Evolutionary conservation across 176 grass and related monocot species (phyloP).

Genomic region (Elymus sibiricus): DNA sequence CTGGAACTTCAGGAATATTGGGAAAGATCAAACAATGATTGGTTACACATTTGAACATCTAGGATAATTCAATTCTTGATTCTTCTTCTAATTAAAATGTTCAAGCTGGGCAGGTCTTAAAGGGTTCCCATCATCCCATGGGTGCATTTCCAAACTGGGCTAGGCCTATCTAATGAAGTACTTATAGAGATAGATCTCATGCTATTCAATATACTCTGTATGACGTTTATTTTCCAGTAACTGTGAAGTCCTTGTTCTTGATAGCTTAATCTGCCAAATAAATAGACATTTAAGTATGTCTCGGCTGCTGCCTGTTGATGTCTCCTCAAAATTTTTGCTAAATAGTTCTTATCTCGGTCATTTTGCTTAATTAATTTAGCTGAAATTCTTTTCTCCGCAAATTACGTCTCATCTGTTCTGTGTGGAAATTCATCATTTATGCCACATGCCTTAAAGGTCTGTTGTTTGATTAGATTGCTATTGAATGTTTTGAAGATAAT

Average conservation of each 20-base stretch:
- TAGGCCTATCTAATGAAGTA: not conserved
- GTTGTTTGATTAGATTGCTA: slow-evolving; percentile 5
- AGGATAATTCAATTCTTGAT: not conserved
- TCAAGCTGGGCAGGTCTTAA: not conserved
- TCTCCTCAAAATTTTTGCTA: not conserved
- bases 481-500: not conserved
- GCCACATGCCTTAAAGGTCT: not conserved
- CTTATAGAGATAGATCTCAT: not conserved
- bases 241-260: not conserved
- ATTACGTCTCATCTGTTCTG: not conserved
- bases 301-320: not conserved
- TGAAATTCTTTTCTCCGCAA: slow-evolving; percentile 10
- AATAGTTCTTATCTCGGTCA: not conserved
- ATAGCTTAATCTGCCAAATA: slow-evolving; percentile 6
- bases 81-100: not conserved
- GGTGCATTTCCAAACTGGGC: not conserved
- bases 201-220: not conserved
- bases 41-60: slow-evolving; percentile 7
- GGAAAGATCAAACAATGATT: not conserved
- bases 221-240: not conserved
- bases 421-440: not conserved
- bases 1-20: not conserved
- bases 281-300: not conserved
- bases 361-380: not conserved
- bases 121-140: not conserved